phyloP scores from a whole-genome alignment of 2,329 filamentous ascomycete genomes.

The Dothistroma septosporum region DNA sequence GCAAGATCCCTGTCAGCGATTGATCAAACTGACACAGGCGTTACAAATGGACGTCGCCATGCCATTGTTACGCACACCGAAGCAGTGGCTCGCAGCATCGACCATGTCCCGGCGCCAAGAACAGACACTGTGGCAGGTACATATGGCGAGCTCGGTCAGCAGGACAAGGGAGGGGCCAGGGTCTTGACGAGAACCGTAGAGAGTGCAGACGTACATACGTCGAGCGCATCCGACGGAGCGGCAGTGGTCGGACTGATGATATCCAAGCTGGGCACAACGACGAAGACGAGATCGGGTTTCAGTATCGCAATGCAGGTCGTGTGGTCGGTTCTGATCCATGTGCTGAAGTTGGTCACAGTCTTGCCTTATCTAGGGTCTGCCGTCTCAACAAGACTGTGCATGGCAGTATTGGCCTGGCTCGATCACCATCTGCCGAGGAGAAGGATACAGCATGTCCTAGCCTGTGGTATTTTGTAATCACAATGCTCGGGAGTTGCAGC shows the following conservation, averaged over 20 bases:
- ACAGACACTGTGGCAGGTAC: not conserved
- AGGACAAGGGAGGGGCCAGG: not conserved
- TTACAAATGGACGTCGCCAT: not conserved
- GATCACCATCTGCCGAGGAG: no score
- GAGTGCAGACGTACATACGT: slow-evolving; percentile 3
- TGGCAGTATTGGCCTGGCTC: no score
- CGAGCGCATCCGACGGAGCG: not conserved
- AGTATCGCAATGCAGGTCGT: not conserved
- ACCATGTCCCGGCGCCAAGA: not conserved
- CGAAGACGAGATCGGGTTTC: not conserved
- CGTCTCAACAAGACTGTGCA: no score
- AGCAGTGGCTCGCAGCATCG: not conserved
- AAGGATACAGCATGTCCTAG: no score
- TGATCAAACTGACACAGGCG: not conserved
- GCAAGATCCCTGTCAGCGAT: not conserved
- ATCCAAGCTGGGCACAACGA: not conserved
- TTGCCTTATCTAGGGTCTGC: no score
- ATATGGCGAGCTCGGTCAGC: not conserved
- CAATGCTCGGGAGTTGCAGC: no score
- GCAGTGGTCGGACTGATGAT: not conserved
- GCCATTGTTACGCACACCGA: not conserved
- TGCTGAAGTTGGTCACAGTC: not conserved
- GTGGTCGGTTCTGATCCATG: not conserved
- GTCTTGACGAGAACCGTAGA: not conserved
- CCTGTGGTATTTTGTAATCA: no score